Conservation (phyloP, 2,329 filamentous ascomycete species). For the Hypoxylon sp. region DNA sequence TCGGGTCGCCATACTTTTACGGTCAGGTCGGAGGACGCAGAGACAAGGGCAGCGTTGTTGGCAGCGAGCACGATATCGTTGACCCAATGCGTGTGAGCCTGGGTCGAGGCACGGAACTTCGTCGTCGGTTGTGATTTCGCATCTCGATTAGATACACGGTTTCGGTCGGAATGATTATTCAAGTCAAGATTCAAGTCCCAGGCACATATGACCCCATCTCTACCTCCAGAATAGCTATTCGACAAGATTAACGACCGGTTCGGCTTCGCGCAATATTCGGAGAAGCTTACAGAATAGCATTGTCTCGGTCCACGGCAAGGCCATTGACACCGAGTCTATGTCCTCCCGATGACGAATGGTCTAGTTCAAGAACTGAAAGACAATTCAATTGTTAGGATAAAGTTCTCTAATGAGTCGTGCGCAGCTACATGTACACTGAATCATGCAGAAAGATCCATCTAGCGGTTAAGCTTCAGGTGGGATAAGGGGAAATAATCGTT, state of each 20-base stretch:
- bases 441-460: constrained; percentile 2
- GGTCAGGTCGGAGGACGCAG: constrained; percentile 92
- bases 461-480: constrained; percentile 10
- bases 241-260: constrained; percentile 39
- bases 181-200: constrained; percentile 89
- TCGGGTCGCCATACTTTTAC: constrained; percentile 93
- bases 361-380: constrained; percentile 69
- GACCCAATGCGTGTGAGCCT: constrained; percentile 95
- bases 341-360: constrained; percentile 75
- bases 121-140: constrained; percentile 64
- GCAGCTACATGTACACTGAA: constrained; percentile 8
- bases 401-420: constrained; percentile 4
- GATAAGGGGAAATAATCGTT: constrained; percentile 8
- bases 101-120: constrained; percentile 72
- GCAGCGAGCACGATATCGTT: constrained; percentile 90
- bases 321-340: constrained; percentile 97
- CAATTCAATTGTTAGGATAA: constrained; percentile 27
- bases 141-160: constrained; percentile 50
- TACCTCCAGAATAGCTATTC: constrained; percentile 90
- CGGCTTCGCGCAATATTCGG: constrained; percentile 30
- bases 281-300: constrained; percentile 83
- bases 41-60: constrained; percentile 83
- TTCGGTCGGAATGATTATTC: constrained; percentile 51
- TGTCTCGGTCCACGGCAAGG: constrained; percentile 85
- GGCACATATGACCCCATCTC: constrained; percentile 95